Conservation (phyloP, 75 land plant species). For the Azolla pinnata region DNA sequence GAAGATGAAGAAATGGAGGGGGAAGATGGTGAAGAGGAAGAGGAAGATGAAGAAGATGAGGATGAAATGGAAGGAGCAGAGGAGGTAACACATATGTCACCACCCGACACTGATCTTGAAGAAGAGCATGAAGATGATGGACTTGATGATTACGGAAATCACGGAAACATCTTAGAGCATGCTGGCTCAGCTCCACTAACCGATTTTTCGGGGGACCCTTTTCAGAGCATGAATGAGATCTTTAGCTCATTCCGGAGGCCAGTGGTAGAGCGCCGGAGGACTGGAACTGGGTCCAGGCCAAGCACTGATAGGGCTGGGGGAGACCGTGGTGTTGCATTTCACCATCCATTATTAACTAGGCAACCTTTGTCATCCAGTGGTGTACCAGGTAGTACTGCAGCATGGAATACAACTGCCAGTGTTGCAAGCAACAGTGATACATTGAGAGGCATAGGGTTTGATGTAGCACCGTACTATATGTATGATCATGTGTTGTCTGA, state of each 20-base stretch:
- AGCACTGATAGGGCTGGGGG: constrained; percentile 53
- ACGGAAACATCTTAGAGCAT: constrained; percentile 27
- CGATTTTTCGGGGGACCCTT: constrained; percentile 33
- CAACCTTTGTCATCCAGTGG: constrained; percentile 35
- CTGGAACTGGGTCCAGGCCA: constrained; percentile 16
- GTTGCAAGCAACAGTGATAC: constrained; percentile 28
- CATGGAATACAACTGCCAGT: constrained; percentile 20
- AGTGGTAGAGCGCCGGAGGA: constrained; percentile 18
- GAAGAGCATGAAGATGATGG: constrained; percentile 42
- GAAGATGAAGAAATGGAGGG: constrained; percentile 30
- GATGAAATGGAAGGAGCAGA: constrained; percentile 40
- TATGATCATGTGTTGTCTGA: constrained; percentile 40
- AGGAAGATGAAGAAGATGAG: constrained; percentile 33
- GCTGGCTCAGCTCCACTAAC: constrained; percentile 14
- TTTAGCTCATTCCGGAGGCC: constrained; percentile 29
- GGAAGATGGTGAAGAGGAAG: constrained; percentile 26
- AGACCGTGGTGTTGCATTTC: constrained; percentile 50
- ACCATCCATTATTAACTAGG: constrained; percentile 74
- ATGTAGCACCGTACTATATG: constrained; percentile 35
- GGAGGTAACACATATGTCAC: constrained; percentile 43
- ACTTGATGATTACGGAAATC: constrained; percentile 31
- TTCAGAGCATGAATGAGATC: constrained; percentile 33
- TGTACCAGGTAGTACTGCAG: constrained; percentile 10
- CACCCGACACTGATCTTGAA: constrained; percentile 39
- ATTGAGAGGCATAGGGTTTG: constrained; percentile 12